Evolutionary conservation across 2,329 filamentous ascomycete species (phyloP).

Genomic region (Dryadomyces quercivorus): DNA sequence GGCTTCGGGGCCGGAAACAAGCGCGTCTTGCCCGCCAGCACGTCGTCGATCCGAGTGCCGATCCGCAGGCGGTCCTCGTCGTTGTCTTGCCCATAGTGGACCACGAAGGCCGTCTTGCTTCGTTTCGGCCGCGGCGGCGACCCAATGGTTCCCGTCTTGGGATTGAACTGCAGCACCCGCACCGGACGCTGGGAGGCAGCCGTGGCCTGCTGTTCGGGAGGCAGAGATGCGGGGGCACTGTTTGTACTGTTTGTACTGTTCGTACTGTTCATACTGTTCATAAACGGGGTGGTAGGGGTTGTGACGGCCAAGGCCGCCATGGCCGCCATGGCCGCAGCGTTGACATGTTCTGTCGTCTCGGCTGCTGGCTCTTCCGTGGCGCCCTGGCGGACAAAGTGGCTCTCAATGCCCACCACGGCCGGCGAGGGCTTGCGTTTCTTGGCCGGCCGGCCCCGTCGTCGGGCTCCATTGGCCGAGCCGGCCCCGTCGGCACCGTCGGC

Average conservation of each 20-base stretch:
- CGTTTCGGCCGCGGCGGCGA: conserved; percentile 38
- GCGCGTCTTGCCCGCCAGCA: neutral
- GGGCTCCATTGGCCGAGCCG: neutral
- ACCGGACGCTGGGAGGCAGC: neutral
- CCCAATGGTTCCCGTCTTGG: conserved; percentile 48
- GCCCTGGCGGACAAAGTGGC: conserved; percentile 13
- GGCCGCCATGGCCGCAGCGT: neutral
- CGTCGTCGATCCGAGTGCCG: conserved; percentile 2
- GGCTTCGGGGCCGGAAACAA: neutral
- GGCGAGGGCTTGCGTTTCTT: conserved; percentile 15
- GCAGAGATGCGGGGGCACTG: too few relatives aligned
- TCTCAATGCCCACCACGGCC: conserved; percentile 12
- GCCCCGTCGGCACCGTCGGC: conserved; percentile 1
- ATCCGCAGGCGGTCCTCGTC: conserved; percentile 2
- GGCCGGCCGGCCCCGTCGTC: conserved; percentile 13
- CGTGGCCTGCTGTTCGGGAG: too few relatives aligned
- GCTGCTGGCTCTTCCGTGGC: neutral
- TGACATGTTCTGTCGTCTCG: neutral
- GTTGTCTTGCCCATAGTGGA: conserved; percentile 6
- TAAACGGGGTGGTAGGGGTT: neutral
- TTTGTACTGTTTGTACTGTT: neutral
- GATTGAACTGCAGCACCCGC: conserved; percentile 39
- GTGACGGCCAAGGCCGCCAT: neutral
- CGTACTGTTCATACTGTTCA: neutral
- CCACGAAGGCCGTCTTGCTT: neutral